Base-by-base conservation (phyloP, 1,284 basidiomycete genomes). In the Microbotryum intermedium region DNA sequence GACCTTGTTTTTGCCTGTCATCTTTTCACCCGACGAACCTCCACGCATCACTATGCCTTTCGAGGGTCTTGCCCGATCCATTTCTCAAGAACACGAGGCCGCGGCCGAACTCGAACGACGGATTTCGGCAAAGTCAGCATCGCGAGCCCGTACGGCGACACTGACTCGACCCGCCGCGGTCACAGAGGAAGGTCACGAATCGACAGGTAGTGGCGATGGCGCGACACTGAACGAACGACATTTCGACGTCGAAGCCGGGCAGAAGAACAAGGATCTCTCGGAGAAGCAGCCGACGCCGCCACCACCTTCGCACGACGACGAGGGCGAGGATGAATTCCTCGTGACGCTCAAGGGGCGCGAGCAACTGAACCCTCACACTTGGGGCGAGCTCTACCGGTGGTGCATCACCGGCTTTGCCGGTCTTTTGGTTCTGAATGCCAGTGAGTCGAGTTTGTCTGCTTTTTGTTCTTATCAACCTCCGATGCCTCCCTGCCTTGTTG, bases 371-470 rank as follows among this genome's bases (percentile, higher is more conserved):
- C 70, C 70, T 8, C 73, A 84, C 79, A 85, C 82, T 64, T 86
- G 84, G 85, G 76, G 78, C 16, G 67, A 74, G 2, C 21, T 64
- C 9, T 82, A 79, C 64, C 76, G 83, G 66, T 86, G 84, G 83
- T 84, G 81, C 67, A 74, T 88, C 26, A 88, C 86, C 3, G 67
- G 76, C 30, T 68, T 83, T 4, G 80, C 77, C 3, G 83, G 84
- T 50, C 50, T 85, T 0, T 78, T 88, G 48, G 82, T 87, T 20
- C 76, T 88, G 61, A 85, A 85, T 71, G 84, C 84, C 18, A 79
- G 20, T 78, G 28, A 53, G 66, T 61, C 18, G 20, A 11, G 46
- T 18, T 3, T 23, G 16, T 48, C 26, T 48, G 26, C 6, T 48
- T 23, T 44, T 18, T 16, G 6, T 16, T 39, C 4, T 18, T 39